Evolutionary conservation across 192 early-diverging fungal species (phyloP).

Genomic region (Backusella westeae): DNA sequence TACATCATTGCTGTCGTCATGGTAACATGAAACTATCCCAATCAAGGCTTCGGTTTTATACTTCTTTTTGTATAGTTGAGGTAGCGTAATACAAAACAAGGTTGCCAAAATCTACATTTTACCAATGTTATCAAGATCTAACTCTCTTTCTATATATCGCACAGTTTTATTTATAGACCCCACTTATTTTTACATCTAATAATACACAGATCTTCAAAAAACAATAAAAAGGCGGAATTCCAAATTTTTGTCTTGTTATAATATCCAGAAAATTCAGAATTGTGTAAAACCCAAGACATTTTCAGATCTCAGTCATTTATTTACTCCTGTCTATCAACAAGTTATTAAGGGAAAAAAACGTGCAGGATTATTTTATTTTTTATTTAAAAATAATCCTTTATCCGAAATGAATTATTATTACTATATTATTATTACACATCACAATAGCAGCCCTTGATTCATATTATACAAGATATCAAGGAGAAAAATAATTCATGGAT

Average conservation of each 20-base stretch:
- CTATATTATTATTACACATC: not conserved
- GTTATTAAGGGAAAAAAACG: not conserved
- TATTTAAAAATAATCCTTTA: conserved; percentile 3
- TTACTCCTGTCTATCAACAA: not conserved
- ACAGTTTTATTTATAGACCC: not conserved
- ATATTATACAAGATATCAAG: not conserved
- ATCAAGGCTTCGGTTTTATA: not conserved
- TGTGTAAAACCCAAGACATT: not conserved
- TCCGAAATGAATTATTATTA: conserved; percentile 5
- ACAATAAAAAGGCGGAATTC: not conserved
- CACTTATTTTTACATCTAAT: not conserved
- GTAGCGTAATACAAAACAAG: not conserved
- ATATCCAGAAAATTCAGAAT: conserved; percentile 3
- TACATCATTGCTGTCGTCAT: not conserved
- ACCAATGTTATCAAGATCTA: too few relatives aligned
- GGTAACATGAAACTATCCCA: not conserved
- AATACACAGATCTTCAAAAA: not conserved
- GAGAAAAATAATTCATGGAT: not conserved
- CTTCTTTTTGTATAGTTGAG: not conserved
- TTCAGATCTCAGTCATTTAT: not conserved
- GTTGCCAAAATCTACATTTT: too few relatives aligned
- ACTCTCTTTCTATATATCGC: not conserved
- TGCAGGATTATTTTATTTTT: not conserved
- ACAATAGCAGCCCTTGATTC: not conserved
- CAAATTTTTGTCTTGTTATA: not conserved